phyloP scores from a whole-genome alignment of 2,329 filamentous ascomycete species.

The Penicillium hesseltinei region DNA sequence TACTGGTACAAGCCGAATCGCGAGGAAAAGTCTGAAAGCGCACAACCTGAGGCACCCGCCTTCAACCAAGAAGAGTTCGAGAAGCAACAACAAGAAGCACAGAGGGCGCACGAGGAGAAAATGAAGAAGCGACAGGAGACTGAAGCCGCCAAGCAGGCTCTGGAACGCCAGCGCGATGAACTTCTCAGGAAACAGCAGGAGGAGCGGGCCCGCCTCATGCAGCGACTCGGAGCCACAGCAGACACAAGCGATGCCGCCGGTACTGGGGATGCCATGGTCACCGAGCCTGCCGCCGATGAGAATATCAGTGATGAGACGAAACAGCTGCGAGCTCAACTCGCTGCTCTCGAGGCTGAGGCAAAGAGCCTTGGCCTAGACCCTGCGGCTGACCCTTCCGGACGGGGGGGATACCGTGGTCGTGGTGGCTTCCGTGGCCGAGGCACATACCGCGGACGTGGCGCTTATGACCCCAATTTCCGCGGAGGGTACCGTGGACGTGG shows the following conservation, averaged over 20 bases:
- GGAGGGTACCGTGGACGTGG: conserved; percentile 46
- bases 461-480: conserved; percentile 40
- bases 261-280: conserved; percentile 24
- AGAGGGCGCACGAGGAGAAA: conserved; percentile 56
- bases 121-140: conserved; percentile 53
- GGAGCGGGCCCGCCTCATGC: conserved; percentile 52
- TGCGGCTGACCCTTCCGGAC: conserved; percentile 28
- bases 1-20: conserved; percentile 57
- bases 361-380: conserved; percentile 54
- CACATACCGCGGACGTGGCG: conserved; percentile 43
- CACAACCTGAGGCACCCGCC: conserved; percentile 41
- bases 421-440: conserved; percentile 40
- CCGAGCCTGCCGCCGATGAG: conserved; percentile 29
- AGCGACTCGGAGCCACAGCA: conserved; percentile 47
- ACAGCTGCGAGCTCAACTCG: conserved; percentile 54
- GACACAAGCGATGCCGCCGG: conserved; percentile 29
- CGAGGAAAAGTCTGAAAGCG: conserved; percentile 29
- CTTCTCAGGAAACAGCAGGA: conserved; percentile 55
- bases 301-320: conserved; percentile 51
- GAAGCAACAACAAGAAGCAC: conserved; percentile 56
- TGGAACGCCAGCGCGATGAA: conserved; percentile 54
- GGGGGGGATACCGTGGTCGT: conserved; percentile 37
- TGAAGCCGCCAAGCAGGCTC: conserved; percentile 49
- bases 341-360: conserved; percentile 56
- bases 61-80: conserved; percentile 56